Percentiles rank a stretch among this genome's conserved stretches.
These are phyloP conservation scores for Mariannaea sp. DNA, from an alignment of 2,329 filamentous ascomycete genomes.

Conservation along the genomic window DNA sequence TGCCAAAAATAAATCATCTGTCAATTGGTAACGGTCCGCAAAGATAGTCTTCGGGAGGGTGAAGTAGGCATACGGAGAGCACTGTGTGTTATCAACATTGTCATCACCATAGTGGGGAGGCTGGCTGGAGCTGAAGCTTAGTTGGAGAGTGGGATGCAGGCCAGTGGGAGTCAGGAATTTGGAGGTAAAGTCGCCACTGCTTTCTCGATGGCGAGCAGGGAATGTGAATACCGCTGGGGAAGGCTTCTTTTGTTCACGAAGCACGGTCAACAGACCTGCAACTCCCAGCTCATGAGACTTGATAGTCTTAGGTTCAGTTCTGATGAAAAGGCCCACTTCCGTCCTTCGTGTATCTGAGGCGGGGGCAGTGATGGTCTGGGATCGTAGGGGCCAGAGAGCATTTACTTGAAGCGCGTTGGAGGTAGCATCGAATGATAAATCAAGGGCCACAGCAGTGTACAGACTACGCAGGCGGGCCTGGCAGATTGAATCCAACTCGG, in stretches of 20 bases:
- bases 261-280: constrained; percentile 76
- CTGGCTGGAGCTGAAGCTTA: constrained; percentile 62
- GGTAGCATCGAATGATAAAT: constrained; percentile 76
- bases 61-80: constrained; percentile 77
- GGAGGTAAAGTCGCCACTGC: constrained; percentile 61
- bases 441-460: constrained; percentile 65
- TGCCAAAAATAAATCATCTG: constrained; percentile 73
- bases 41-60: constrained; percentile 84
- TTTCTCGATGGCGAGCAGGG: constrained; percentile 74
- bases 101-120: too few species aligned
- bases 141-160: constrained; percentile 79
- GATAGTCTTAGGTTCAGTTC: constrained; percentile 61
- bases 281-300: constrained; percentile 77
- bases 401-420: constrained; percentile 69
- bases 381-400: constrained; percentile 62
- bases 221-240: constrained; percentile 83
- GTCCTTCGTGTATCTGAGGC: constrained; percentile 58
- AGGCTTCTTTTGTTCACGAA: constrained; percentile 74
- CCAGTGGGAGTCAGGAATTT: constrained; percentile 74
- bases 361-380: constrained; percentile 48
- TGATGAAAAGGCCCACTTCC: constrained; percentile 80
- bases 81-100: constrained; percentile 61
- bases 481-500: constrained; percentile 53
- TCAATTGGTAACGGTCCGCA: constrained; percentile 84
- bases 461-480: constrained; percentile 50